A percentile compares a stretch with the other conserved stretches of the same genome.
Evolutionary conservation across 2,329 filamentous ascomycete genomes (phyloP).

Genomic region (Botrytis cinerea): DNA sequence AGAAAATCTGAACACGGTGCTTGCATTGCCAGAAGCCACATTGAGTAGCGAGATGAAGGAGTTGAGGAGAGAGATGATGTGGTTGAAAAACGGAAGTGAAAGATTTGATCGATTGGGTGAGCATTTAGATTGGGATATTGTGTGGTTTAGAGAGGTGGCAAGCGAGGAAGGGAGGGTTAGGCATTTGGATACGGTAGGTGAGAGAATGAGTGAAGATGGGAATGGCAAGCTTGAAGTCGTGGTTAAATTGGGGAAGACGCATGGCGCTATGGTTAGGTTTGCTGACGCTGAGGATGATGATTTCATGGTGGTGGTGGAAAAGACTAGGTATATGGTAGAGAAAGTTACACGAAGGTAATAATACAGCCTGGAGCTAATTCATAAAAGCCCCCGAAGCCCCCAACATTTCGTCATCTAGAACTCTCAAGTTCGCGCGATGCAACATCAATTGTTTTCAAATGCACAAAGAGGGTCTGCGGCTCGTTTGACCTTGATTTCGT

Average conservation of each 20-base stretch:
- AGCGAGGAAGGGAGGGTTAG: not conserved
- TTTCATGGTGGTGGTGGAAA: conserved; percentile 1
- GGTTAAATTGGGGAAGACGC: conserved; percentile 6
- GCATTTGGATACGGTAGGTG: not conserved
- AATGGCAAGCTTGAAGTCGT: not conserved
- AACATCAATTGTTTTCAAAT: not conserved
- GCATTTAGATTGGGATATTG: not conserved
- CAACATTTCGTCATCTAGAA: not conserved
- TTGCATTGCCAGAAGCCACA: not conserved
- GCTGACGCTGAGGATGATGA: not conserved
- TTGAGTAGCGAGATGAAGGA: conserved; percentile 9
- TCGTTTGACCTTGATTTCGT: not conserved
- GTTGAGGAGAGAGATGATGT: conserved; percentile 7
- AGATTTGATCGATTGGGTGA: not conserved
- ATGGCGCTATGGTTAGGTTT: conserved; percentile 11
- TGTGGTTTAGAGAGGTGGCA: conserved; percentile 5
- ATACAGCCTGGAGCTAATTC: not conserved
- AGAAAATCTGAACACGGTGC: not conserved
- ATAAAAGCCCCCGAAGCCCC: not conserved
- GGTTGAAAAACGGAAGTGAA: conserved; percentile 5
- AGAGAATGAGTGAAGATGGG: not conserved
- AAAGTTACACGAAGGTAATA: not conserved
- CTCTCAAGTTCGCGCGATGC: not conserved
- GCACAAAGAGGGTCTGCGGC: not conserved
- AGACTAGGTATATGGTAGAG: not conserved